Percentiles rank a stretch among this genome's conserved stretches.
phyloP scores from a whole-genome alignment of 768 basidiomycete species.

The Collybiopsis luxurians region DNA sequence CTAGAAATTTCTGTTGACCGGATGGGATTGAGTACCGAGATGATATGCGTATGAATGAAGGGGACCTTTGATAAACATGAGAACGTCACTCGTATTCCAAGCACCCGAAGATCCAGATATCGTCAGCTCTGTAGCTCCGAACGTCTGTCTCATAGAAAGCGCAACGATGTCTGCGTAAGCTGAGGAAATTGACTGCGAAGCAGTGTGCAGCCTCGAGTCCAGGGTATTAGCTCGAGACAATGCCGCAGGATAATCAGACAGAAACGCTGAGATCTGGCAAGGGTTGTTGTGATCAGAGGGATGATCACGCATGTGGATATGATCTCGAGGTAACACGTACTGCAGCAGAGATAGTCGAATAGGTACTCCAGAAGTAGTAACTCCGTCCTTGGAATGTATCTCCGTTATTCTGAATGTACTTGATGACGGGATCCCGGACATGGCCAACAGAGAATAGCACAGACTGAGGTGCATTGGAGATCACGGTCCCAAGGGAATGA shows the following conservation, averaged over 20 bases:
- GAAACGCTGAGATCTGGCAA: conserved; percentile 30
- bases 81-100: conserved; percentile 39
- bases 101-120: conserved; percentile 26
- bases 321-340: conserved; percentile 20
- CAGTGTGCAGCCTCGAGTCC: conserved; percentile 25
- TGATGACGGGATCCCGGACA: conserved; percentile 32
- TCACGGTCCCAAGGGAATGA: conserved; percentile 41
- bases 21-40: too few species aligned
- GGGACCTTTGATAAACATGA: conserved; percentile 50
- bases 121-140: conserved; percentile 40
- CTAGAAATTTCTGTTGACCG: conserved; percentile 38
- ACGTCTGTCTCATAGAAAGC: conserved; percentile 31
- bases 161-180: conserved; percentile 31
- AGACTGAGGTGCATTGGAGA: conserved; percentile 19
- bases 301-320: not conserved
- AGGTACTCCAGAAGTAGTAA: conserved; percentile 36
- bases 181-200: conserved; percentile 25
- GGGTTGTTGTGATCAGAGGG: conserved; percentile 14
- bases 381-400: conserved; percentile 25
- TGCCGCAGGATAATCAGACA: conserved; percentile 28
- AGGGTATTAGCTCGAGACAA: conserved; percentile 25
- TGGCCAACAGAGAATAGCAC: conserved; percentile 38
- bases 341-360: conserved; percentile 24
- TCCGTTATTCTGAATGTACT: conserved; percentile 23
- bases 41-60: too few species aligned